A percentile compares a stretch with the other conserved stretches of the same genome.
phyloP scores from a whole-genome alignment of 2,329 filamentous ascomycete species.

The Colletotrichum eremochloae region DNA sequence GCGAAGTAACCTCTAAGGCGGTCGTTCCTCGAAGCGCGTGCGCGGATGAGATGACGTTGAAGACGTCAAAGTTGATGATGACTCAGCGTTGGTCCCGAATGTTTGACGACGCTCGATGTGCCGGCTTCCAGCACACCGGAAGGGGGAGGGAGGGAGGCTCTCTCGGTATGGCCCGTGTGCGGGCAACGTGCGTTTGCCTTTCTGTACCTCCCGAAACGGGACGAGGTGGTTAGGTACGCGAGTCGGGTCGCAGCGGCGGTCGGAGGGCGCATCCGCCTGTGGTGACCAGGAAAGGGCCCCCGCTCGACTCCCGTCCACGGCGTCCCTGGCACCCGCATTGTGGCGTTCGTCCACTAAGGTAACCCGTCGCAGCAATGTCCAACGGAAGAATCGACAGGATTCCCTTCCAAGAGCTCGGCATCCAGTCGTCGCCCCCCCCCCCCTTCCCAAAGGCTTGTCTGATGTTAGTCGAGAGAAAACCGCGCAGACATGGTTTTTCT shows the following conservation, averaged over 20 bases:
- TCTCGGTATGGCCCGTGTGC: constrained; percentile 7
- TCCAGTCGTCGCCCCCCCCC: not conserved
- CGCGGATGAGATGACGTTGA: constrained; percentile 25
- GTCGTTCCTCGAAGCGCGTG: not conserved
- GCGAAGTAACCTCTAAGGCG: not conserved
- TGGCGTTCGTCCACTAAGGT: not conserved
- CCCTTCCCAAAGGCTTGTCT: constrained; percentile 7
- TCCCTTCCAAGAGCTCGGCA: constrained; percentile 11
- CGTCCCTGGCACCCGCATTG: not conserved
- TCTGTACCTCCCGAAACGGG: constrained; percentile 36
- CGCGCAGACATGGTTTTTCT: constrained; percentile 19
- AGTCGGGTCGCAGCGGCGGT: constrained; percentile 22
- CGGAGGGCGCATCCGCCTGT: constrained; percentile 23
- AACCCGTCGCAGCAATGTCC: not conserved
- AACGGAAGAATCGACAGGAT: not conserved
- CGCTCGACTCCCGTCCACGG: constrained; percentile 22
- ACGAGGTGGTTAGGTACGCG: not conserved
- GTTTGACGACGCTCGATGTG: not conserved
- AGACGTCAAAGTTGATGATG: constrained; percentile 24
- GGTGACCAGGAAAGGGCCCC: not conserved
- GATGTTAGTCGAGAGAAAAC: constrained; percentile 19
- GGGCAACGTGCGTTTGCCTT: not conserved
- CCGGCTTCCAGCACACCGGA: constrained; percentile 15
- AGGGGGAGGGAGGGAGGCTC: constrained; percentile 2
- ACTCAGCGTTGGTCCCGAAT: constrained; percentile 9